Percentiles rank a stretch among this genome's conserved stretches.
phyloP scores from a whole-genome alignment of 805 yeast genomes.

The Millerago galiae region DNA sequence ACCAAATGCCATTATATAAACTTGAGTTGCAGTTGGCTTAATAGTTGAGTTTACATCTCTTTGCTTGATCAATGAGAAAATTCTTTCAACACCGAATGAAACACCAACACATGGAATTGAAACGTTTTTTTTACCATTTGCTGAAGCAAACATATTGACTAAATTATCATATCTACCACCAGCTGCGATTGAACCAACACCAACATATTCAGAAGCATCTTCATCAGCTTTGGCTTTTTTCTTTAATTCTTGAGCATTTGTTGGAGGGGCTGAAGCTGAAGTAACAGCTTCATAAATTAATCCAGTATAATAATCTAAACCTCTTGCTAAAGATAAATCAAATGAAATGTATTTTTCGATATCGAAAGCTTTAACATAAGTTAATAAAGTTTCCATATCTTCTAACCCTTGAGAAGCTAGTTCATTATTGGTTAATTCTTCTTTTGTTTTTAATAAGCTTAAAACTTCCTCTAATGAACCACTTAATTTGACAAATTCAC shows the following conservation, averaged over 20 bases:
- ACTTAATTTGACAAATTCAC: constrained; percentile 79
- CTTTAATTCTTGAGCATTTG: constrained; percentile 63
- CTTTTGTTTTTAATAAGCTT: constrained; percentile 48
- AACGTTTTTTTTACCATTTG: constrained; percentile 68
- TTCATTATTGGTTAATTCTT: constrained; percentile 52
- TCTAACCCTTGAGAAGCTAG: constrained; percentile 74
- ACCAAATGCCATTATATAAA: constrained; percentile 95
- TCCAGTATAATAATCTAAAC: constrained; percentile 96
- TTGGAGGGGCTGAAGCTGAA: constrained; percentile 92
- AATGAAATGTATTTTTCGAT: constrained; percentile 64
- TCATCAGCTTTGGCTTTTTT: constrained; percentile 45
- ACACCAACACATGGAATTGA: constrained; percentile 96
- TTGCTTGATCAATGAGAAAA: constrained; percentile 83
- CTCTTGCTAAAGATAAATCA: constrained; percentile 94
- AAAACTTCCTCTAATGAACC: constrained; percentile 70
- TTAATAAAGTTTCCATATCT: constrained; percentile 72
- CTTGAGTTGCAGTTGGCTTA: constrained; percentile 86
- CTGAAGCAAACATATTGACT: constrained; percentile 90
- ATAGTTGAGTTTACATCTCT: constrained; percentile 54
- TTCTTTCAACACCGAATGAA: constrained; percentile 94
- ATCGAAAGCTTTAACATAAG: constrained; percentile 79
- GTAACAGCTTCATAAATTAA: constrained; percentile 96
- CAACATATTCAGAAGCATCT: constrained; percentile 94
- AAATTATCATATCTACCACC: constrained; percentile 97
- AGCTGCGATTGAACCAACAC: constrained; percentile 97